These are phyloP conservation scores for Phytophthora sojae DNA, from an alignment of 352 stramenopile species.

Conservation along the genomic window DNA sequence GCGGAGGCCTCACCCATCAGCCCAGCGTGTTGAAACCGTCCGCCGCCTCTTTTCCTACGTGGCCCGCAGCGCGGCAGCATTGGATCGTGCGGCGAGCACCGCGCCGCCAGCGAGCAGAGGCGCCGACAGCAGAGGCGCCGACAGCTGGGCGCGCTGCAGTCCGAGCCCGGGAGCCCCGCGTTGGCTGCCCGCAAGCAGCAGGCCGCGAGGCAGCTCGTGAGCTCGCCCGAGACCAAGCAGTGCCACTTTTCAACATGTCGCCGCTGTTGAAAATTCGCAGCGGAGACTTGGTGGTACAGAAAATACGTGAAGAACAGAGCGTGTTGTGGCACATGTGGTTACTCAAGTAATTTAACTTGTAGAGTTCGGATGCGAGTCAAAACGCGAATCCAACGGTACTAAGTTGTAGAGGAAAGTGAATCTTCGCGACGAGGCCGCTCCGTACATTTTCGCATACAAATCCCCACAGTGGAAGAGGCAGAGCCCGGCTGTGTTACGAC, in stretches of 20 bases:
- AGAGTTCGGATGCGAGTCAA: neutral
- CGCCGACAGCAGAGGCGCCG: conserved; percentile 18
- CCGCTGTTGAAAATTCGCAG: neutral
- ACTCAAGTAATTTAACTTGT: neutral
- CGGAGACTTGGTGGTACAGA: neutral
- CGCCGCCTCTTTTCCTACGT: conserved; percentile 5
- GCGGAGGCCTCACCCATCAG: conserved; percentile 20
- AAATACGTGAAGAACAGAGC: neutral
- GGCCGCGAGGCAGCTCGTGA: neutral
- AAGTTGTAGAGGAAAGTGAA: neutral
- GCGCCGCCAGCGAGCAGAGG: conserved; percentile 15
- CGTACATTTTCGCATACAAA: conserved; percentile 1
- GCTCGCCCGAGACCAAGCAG: neutral
- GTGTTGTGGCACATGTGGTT: neutral
- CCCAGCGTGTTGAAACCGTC: conserved; percentile 26
- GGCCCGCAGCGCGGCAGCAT: conserved; percentile 10
- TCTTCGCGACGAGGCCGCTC: neutral
- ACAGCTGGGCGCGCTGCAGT: conserved; percentile 14
- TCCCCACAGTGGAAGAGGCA: conserved; percentile 39
- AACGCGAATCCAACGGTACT: neutral
- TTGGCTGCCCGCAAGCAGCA: conserved; percentile 21
- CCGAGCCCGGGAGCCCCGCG: conserved; percentile 6
- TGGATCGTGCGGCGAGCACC: conserved; percentile 9
- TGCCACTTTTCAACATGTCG: conserved; percentile 31
- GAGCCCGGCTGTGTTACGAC: conserved; percentile 30